Evolutionary conservation across 768 basidiomycete species (phyloP).

Genomic region (Xerocomellus intermedius): DNA sequence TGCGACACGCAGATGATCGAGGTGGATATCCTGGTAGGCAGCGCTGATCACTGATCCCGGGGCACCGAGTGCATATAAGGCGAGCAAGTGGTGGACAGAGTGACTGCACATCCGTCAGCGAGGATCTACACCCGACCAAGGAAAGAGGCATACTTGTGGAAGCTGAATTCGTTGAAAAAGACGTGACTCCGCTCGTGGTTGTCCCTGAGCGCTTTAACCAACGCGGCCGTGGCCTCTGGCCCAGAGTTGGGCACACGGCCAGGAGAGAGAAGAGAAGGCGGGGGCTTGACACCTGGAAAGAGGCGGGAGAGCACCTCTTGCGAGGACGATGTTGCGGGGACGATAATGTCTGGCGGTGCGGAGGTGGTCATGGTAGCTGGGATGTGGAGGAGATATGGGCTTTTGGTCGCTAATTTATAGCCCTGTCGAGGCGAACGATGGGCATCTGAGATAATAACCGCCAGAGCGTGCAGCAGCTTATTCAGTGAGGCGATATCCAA

Average conservation of each 20-base stretch:
- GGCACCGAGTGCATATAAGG: conserved; percentile 62
- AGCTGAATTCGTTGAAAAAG: conserved; percentile 47
- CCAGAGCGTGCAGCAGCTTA: no score
- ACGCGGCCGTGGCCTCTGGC: conserved; percentile 37
- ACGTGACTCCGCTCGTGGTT: conserved; percentile 53
- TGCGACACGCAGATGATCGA: conserved; percentile 36
- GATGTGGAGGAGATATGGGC: neutral
- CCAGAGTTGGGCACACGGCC: conserved; percentile 36
- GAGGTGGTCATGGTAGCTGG: conserved; percentile 21
- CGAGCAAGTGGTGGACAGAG: conserved; percentile 54
- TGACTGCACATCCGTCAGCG: conserved; percentile 39
- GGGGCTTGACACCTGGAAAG: conserved; percentile 30
- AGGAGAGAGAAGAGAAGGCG: conserved; percentile 39
- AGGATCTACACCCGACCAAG: neutral
- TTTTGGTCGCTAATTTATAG: conserved; percentile 9
- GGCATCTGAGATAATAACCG: neutral
- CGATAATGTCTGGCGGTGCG: conserved; percentile 23
- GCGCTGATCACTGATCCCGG: conserved; percentile 38
- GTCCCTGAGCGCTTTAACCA: conserved; percentile 45
- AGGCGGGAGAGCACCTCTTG: conserved; percentile 26
- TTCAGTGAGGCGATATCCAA: no score
- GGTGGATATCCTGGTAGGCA: conserved; percentile 42
- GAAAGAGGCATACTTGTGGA: conserved; percentile 29
- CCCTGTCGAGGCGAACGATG: neutral
- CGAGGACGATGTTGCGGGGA: conserved; percentile 22